These are phyloP conservation scores for Chlorella sorokiniana DNA, from an alignment of 139 green algal genomes.

Conservation along the genomic window DNA sequence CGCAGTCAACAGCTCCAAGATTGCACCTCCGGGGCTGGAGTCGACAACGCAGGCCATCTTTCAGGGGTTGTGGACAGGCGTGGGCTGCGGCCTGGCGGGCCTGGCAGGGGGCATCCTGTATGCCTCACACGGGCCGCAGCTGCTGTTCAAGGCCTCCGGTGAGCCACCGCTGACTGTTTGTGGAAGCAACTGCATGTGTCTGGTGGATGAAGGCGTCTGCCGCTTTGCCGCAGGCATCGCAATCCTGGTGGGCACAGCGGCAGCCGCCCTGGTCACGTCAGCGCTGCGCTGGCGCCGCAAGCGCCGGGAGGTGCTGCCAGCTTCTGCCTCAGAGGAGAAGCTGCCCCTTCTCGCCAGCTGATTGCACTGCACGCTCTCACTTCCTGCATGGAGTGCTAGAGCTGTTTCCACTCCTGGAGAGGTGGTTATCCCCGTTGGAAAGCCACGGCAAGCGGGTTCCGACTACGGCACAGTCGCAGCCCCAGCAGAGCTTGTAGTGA, in stretches of 20 bases:
- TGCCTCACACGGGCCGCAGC: background rate
- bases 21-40: slow-evolving; percentile 41
- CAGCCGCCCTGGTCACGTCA: background rate
- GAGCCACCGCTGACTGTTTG: background rate
- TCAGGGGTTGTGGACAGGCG: slow-evolving; percentile 38
- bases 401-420: too few species aligned
- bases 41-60: slow-evolving; percentile 21
- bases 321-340: background rate
- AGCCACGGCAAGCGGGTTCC: too few species aligned
- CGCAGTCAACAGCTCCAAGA: slow-evolving; percentile 39
- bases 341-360: background rate
- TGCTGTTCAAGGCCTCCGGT: slow-evolving; percentile 8
- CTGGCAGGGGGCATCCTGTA: slow-evolving; percentile 31
- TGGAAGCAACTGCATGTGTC: too few species aligned
- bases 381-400: too few species aligned
- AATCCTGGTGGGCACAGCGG: slow-evolving; percentile 1
- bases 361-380: background rate
- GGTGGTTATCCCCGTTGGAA: too few species aligned
- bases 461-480: too few species aligned
- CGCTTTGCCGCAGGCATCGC: background rate
- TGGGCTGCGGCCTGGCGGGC: slow-evolving; percentile 25
- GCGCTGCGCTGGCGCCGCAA: slow-evolving; percentile 12
- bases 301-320: background rate
- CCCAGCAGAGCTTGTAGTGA: too few species aligned
- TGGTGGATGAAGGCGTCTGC: too few species aligned